Evolutionary conservation across 1,139 yeast species (phyloP), one percentile per base, ranked within the genome.

Genomic region (Lodderomyces elongisporus): DNA sequence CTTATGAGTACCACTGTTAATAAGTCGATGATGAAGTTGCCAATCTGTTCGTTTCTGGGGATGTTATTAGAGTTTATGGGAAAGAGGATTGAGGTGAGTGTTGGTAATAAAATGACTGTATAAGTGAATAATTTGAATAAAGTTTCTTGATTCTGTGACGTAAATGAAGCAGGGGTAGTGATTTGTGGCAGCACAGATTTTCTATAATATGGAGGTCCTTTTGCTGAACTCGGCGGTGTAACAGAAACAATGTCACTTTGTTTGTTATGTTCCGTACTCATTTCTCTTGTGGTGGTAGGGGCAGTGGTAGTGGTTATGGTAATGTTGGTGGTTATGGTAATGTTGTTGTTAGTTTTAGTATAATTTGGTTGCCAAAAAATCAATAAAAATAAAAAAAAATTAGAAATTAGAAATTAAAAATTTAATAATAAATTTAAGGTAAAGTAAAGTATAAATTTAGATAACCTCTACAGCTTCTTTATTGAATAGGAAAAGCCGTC

Each of bases 1-100:
- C 61, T 50, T 2, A 60, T 51, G 3, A 58, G 34, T 10, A 58
- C 28, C 7, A 62, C 49, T 20, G 58, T 48, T 18, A 62, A 38
- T 3, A 51, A 42, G 35, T 61, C 64, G 14, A 64, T 57, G 15
- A 60, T 40, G 21, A 57, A 37, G 21, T 42, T 41, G 4, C 45
- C 46, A 18, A 39, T 32, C 28, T 42, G 45, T 30, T 42, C 46
- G 31, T 46, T 48, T 8, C 52, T 36, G 12, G 46, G 36, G 3
- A 36, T 20, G 6, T 25, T 29, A 5, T 15, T 31, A 14, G 36
- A 31, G 14, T 30, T 32, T 16, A 33, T 36, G 9, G 46, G 45
- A 24, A 41, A 42, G 14, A 42, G 16, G 4, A 42, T 37, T 20
- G 46, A 42, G n/a, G 46, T 38, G 17, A 42, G 34, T 4, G 46